Base-by-base conservation (phyloP, 768 basidiomycete species). In the Tubosaeta sp. region DNA sequence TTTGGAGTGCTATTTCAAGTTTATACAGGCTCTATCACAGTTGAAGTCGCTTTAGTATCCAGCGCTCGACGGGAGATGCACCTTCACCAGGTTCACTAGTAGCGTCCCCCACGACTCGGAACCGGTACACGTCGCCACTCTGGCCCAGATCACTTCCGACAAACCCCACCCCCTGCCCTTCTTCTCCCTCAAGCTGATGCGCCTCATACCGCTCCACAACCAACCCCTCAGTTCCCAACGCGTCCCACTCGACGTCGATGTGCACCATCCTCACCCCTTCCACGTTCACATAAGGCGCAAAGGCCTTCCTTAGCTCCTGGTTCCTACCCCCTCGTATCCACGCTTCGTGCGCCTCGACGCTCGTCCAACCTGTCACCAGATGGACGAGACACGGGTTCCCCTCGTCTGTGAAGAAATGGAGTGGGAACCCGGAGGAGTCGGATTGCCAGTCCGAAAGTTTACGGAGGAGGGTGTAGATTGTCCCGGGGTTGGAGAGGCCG, bases 341-440 rank as follows among this genome's bases (percentile, higher is more conserved):
- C 32, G 64, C 61, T 24, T 69, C 54, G 56, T 79, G 78, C 9
- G 71, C 69, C 11, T 52, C 57, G 21, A 73, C 71, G 50, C 69
- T 68, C 46, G 61, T 35, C 79, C 78, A 80, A 11, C 77, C 76
- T 1, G 75, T 71, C 27, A 77, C 58, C 24, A 80, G 54, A 57
- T 73, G 71, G 3, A 77, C 48, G 24, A 60, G 49, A 6, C 48
- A 38, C 1, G 65, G 46, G 25, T 63, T 57, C 2, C 51, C 44
- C 19, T 49, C 32, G 34, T 51, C 46, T 4, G 60, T 54, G 61
- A 73, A 78, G 57, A 71, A 77, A 24, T 64, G 59, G n/a, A 79
- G 52, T 13, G 74, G 71, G 54, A 71, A 71, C 14, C 71, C 68
- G 0, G 78, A 76, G 56, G 67, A 71, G 25, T 68, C 65, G 12